Evolutionary conservation across 202 grass and related monocot genomes (phyloP).

Genomic region (Musa balbisiana): DNA sequence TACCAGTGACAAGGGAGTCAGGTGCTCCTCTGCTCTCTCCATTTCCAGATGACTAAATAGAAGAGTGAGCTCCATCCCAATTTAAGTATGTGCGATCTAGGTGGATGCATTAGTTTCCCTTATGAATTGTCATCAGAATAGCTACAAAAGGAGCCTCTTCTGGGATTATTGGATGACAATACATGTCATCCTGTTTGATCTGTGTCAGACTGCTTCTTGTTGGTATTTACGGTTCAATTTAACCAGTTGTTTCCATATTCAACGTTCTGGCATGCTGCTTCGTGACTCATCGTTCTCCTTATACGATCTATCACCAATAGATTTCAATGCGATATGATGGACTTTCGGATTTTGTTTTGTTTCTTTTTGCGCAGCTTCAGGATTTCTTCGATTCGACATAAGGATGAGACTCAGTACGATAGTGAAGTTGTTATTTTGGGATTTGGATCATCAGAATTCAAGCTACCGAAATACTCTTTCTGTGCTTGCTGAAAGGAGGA

Average conservation of each 20-base stretch:
- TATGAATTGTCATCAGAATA: background rate
- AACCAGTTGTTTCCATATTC: background rate
- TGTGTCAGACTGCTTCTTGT: background rate
- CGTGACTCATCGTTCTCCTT: too few relatives aligned
- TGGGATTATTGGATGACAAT: too few relatives aligned
- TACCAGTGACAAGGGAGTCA: constrained; percentile 20
- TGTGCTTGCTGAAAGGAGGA: too few relatives aligned
- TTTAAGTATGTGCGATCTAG: background rate
- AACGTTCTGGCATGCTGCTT: background rate
- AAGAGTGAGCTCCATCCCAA: background rate
- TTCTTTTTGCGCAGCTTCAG: too few relatives aligned
- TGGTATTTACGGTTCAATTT: background rate
- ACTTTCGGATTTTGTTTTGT: too few relatives aligned
- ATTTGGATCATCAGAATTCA: too few relatives aligned
- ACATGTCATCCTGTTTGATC: background rate
- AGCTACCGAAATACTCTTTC: too few relatives aligned
- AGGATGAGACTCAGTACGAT: too few relatives aligned
- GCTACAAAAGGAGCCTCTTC: background rate
- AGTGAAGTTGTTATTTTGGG: too few relatives aligned
- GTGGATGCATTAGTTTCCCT: background rate
- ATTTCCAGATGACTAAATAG: background rate
- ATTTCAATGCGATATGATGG: too few relatives aligned
- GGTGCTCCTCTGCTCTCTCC: background rate
- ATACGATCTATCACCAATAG: too few relatives aligned
- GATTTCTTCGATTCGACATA: too few relatives aligned